Conservation (phyloP, 169 alveolate species). For the Eimeria acervulina region DNA sequence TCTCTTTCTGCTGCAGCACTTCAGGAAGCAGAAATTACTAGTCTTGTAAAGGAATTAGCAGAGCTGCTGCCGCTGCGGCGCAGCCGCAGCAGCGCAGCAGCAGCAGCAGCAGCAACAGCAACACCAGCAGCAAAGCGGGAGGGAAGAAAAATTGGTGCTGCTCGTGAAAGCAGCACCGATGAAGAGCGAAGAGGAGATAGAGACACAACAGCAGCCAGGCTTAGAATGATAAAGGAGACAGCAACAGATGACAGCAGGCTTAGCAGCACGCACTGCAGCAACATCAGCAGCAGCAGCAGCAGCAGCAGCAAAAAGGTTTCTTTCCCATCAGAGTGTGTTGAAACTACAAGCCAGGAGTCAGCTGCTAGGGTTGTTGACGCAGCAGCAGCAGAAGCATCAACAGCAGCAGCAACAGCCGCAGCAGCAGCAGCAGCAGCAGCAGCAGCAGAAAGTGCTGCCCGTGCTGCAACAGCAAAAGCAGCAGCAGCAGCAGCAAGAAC, state of each 20-base stretch:
- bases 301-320: not conserved
- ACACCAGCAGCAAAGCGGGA: not conserved
- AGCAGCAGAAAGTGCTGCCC: not conserved
- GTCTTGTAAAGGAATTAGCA: not conserved
- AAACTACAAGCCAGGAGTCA: no score
- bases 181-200: not conserved
- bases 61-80: slow-evolving; percentile 27
- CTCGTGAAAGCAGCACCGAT: not conserved
- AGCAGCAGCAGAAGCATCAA: no score
- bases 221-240: not conserved
- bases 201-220: not conserved
- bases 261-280: not conserved
- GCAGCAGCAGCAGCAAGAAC: slow-evolving; percentile 2
- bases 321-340: no score
- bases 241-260: not conserved
- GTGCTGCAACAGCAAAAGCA: not conserved
- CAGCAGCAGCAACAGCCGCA: no score
- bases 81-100: not conserved
- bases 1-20: not conserved
- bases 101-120: not conserved
- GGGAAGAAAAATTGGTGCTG: not conserved
- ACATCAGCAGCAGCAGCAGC: slow-evolving; percentile 8
- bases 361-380: no score
- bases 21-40: not conserved
- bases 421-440: not conserved